phyloP scores from a whole-genome alignment of 2,329 filamentous ascomycete genomes.

The Aspergillus japonicus region DNA sequence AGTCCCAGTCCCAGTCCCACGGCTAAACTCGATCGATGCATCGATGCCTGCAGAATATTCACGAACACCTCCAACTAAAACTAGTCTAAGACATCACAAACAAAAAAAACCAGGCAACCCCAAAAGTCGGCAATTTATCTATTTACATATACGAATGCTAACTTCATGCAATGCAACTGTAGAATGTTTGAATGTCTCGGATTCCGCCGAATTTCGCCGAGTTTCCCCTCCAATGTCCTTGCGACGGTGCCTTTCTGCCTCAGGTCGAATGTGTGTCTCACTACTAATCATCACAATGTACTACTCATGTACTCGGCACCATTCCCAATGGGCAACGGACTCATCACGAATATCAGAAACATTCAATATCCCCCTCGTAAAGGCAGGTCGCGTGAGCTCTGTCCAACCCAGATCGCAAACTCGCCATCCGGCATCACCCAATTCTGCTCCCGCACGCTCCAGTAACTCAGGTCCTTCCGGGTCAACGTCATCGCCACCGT shows the following conservation, averaged over 20 bases:
- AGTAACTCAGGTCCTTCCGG: conserved; percentile 70
- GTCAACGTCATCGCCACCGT: conserved; percentile 60
- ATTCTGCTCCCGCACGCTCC: conserved; percentile 67
- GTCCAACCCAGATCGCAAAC: conserved; percentile 37
- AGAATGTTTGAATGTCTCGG: not conserved
- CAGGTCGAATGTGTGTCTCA: not conserved
- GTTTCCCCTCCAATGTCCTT: not conserved
- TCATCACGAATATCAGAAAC: not conserved
- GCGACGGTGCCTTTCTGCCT: not conserved
- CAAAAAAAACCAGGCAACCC: no score
- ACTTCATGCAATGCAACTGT: not conserved
- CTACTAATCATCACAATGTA: not conserved
- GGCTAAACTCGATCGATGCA: no score
- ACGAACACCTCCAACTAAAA: not conserved
- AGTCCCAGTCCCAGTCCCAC: no score
- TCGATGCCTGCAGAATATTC: not conserved
- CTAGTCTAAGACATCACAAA: no score
- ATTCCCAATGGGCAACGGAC: no score
- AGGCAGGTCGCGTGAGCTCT: conserved; percentile 37
- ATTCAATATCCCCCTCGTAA: conserved; percentile 22
- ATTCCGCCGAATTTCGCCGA: not conserved
- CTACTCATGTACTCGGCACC: no score
- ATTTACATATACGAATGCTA: not conserved
- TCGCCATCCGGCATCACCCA: conserved; percentile 60
- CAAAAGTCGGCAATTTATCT: no score